A percentile compares a stretch with the other conserved stretches of the same genome.
These are phyloP conservation scores for Heritiera littoralis DNA, from an alignment of 345 rosid genomes.

Conservation along the genomic window DNA sequence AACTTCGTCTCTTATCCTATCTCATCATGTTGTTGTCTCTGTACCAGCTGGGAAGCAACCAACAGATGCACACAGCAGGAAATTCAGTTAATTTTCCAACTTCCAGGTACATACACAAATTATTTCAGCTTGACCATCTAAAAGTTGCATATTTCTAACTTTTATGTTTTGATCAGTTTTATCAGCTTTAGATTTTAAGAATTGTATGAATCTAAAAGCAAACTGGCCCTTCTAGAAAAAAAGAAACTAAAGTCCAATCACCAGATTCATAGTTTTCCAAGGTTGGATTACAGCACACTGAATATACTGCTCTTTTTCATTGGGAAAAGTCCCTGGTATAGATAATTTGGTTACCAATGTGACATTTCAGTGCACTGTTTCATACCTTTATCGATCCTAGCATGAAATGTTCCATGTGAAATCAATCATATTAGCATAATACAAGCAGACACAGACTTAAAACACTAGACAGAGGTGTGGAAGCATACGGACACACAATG, in stretches of 20 bases:
- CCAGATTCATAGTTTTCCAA: not conserved
- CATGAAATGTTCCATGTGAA: not conserved
- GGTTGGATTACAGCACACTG: not conserved
- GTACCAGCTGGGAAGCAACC: constrained; percentile 45
- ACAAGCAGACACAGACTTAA: not conserved
- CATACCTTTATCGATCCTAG: not conserved
- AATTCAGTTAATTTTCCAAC: constrained; percentile 35
- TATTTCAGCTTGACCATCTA: not conserved
- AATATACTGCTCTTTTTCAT: not conserved
- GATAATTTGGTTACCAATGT: not conserved
- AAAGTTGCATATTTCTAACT: not conserved
- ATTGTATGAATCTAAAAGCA: not conserved
- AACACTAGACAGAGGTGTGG: not conserved
- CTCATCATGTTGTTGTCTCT: constrained; percentile 12
- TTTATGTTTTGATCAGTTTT: not conserved
- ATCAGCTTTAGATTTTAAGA: not conserved
- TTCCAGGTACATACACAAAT: constrained; percentile 35
- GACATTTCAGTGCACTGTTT: not conserved
- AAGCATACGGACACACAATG: not conserved
- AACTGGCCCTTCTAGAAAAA: not conserved
- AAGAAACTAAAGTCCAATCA: not conserved
- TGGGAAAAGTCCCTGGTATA: not conserved
- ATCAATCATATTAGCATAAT: not conserved
- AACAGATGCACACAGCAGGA: constrained; percentile 31
- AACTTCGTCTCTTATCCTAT: constrained; percentile 11